Evolutionary conservation across 371 early-diverging fungal species (phyloP), one percentile per base, ranked within the genome.

Genomic region (Amoeboaphelidium protococcarum): DNA sequence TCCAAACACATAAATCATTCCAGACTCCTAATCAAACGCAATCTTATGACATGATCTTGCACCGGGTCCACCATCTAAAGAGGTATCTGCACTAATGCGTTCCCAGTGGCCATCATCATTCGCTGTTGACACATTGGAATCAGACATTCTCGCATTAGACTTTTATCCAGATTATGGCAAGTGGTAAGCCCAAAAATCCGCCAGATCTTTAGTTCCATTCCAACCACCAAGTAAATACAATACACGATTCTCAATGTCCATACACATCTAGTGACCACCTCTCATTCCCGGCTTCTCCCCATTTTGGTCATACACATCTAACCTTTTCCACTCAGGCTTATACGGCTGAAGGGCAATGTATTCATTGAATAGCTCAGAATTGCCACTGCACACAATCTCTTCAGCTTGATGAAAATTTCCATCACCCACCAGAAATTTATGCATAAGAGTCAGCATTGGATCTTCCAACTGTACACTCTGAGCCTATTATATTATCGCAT

Each of bases 251-350:
- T 63, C 41, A 1, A 64, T 61, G 53, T 91, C 90, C 22, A 88
- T 69, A 54, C 83, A 83, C 89, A 91, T 84, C 57, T 92, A 94
- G 63, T 96, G 97, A 2, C 94, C 97, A 24, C 94, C 95, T 45
- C 97, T 67, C 51, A 56, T 60, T 37, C 50, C 50, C 20, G 68
- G 70, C 40, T 49, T 48, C 19, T 53, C 19, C 13, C 31, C 26
- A n/a, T 43, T 45, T 40, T n/a, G 53, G 52, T 54, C 55, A 1
- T 45, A 57, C 24, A 65, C 62, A 19, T 41, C 45, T 12, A 82
- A 65, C 1, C 59, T 58, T 42, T 57, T 63, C 91, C 91, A 90
- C 2, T 56, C 47, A 1, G 83, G 73, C 19, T 63, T 71, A 55
- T 86, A 88, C 24, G 66, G 56, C 40, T 68, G 66, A 16, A 59